These are phyloP conservation scores for Telopea speciosissima DNA, from an alignment of 177 flowering plant species.

Conservation along the genomic window DNA sequence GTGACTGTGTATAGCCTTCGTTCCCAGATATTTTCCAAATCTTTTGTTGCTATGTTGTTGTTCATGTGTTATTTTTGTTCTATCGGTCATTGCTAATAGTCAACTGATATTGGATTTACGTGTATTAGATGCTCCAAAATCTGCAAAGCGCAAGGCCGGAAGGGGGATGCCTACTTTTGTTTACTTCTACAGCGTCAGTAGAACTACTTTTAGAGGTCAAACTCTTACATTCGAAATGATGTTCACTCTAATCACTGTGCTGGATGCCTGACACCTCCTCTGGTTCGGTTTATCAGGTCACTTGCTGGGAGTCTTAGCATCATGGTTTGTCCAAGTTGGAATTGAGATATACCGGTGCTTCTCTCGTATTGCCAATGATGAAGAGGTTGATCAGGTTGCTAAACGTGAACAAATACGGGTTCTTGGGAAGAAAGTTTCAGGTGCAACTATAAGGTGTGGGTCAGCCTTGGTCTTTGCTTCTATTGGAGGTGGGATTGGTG, in stretches of 20 bases:
- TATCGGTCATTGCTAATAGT: neutral
- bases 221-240: neutral
- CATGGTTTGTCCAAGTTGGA: slow-evolving; percentile 84
- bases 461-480: slow-evolving; percentile 85
- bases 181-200: slow-evolving; percentile 57
- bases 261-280: neutral
- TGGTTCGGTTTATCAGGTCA: slow-evolving; percentile 47
- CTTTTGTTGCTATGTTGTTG: neutral
- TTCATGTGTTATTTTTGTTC: neutral
- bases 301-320: slow-evolving; percentile 66
- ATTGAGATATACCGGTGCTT: slow-evolving; percentile 57
- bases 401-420: slow-evolving; percentile 31
- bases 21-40: neutral
- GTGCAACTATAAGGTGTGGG: slow-evolving; percentile 54
- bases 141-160: slow-evolving; percentile 70
- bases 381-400: slow-evolving; percentile 27
- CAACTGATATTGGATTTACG: slow-evolving; percentile 6
- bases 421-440: slow-evolving; percentile 46
- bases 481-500: slow-evolving; percentile 83
- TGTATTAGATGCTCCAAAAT: slow-evolving; percentile 72
- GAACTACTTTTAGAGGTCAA: slow-evolving; percentile 82
- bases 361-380: slow-evolving; percentile 15
- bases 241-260: neutral
- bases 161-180: slow-evolving; percentile 54
- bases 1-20: too few relatives aligned